These are phyloP conservation scores for Phlyctochytrium arcticum DNA, from an alignment of 192 early-diverging fungal genomes.

Conservation along the genomic window DNA sequence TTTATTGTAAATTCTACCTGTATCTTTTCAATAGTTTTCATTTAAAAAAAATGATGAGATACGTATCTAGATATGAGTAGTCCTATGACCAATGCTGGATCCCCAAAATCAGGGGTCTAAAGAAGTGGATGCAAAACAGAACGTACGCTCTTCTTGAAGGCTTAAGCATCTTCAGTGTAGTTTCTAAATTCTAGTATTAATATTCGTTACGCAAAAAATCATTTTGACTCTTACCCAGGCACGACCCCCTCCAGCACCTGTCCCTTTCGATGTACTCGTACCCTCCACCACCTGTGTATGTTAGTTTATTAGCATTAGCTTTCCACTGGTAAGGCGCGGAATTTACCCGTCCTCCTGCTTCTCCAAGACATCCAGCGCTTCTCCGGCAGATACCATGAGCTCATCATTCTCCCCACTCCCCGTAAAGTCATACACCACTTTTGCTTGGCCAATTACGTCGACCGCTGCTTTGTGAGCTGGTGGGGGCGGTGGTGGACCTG, in stretches of 20 bases:
- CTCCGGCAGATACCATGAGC: constrained; percentile 26
- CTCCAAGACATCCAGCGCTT: constrained; percentile 37
- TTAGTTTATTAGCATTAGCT: background rate
- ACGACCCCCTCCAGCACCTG: constrained; percentile 27
- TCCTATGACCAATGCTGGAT: no score
- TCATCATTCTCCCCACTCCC: constrained; percentile 26
- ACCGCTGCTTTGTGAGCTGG: no score
- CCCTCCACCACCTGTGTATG: constrained; percentile 29
- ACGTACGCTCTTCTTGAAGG: no score
- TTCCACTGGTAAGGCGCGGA: background rate
- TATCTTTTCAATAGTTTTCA: no score
- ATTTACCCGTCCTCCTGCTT: constrained; percentile 40
- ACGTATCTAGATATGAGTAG: no score
- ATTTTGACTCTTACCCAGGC: constrained; percentile 33
- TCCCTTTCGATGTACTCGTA: constrained; percentile 13
- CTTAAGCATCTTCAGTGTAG: no score
- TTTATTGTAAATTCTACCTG: no score
- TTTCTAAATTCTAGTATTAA: no score
- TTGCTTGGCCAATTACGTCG: background rate
- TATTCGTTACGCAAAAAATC: no score
- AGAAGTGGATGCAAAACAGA: no score
- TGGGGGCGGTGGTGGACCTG: background rate
- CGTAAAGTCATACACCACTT: constrained; percentile 39
- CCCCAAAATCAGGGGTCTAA: no score
- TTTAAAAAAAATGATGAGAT: no score